Evolutionary conservation across 768 basidiomycete genomes (phyloP).

Genomic region (Mycena galopus): DNA sequence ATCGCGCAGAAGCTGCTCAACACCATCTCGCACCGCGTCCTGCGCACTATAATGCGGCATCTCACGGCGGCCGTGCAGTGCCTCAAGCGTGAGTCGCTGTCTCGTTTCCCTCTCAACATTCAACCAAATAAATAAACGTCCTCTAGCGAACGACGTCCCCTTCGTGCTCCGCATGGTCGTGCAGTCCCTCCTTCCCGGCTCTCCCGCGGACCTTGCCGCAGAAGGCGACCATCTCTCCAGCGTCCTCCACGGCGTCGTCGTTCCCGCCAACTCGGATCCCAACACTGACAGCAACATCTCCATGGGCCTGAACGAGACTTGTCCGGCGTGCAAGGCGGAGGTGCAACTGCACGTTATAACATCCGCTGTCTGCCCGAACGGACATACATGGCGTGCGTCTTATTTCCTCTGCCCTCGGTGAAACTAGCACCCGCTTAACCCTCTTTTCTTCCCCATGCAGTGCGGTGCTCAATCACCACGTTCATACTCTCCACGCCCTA

Average conservation of each 20-base stretch:
- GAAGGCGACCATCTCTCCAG: conserved; percentile 51
- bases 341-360: conserved; percentile 73
- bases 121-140: neutral
- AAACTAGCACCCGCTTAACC: conserved; percentile 20
- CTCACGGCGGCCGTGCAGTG: conserved; percentile 58
- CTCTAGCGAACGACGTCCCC: conserved; percentile 71
- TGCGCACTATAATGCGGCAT: conserved; percentile 71
- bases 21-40: conserved; percentile 64
- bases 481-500: conserved; percentile 83
- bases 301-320: conserved; percentile 68
- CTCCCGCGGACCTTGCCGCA: conserved; percentile 53
- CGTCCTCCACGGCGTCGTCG: conserved; percentile 39
- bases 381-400: conserved; percentile 82
- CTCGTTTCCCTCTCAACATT: conserved; percentile 15
- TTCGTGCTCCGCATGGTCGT: conserved; percentile 73
- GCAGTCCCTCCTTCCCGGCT: conserved; percentile 68
- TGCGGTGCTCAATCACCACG: conserved; percentile 84
- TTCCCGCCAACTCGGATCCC: conserved; percentile 43
- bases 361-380: conserved; percentile 73
- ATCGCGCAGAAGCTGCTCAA: conserved; percentile 66
- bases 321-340: conserved; percentile 78
- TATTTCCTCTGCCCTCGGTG: conserved; percentile 2
- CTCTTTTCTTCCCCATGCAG: conserved; percentile 57
- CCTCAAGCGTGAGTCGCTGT: conserved; percentile 57
- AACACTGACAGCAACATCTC: too few species aligned